These are phyloP conservation scores for Coemansia sp. DNA, from an alignment of 192 early-diverging fungal genomes.

Conservation along the genomic window DNA sequence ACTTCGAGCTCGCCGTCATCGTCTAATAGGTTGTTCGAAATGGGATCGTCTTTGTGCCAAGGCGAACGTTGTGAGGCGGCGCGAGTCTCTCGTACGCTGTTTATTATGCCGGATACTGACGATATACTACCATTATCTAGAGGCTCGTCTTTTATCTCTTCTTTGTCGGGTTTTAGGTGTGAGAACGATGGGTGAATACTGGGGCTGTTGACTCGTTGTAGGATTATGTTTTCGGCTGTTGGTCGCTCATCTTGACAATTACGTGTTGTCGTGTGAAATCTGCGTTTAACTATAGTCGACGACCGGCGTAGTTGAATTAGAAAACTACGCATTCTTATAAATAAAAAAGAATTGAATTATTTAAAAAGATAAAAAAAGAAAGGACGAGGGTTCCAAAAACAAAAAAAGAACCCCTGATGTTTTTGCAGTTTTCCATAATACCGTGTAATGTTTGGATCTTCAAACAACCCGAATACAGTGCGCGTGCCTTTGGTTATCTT, in stretches of 20 bases:
- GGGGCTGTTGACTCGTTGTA: constrained; percentile 48
- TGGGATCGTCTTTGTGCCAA: not conserved
- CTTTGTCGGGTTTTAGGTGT: constrained; percentile 10
- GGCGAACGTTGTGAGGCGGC: constrained; percentile 19
- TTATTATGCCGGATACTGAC: constrained; percentile 43
- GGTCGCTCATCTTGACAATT: constrained; percentile 10
- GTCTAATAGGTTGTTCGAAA: not conserved
- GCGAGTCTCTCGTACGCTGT: constrained; percentile 34
- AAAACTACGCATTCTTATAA: constrained; percentile 17
- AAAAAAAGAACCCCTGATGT: too few relatives aligned
- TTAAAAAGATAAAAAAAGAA: not conserved
- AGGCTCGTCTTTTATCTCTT: not conserved
- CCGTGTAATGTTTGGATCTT: too few relatives aligned
- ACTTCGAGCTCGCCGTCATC: not conserved
- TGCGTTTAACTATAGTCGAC: not conserved
- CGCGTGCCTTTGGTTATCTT: too few relatives aligned
- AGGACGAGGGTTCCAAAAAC: not conserved
- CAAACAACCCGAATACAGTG: too few relatives aligned
- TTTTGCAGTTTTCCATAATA: too few relatives aligned
- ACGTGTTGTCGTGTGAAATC: not conserved
- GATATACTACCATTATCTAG: not conserved
- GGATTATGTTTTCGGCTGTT: constrained; percentile 52
- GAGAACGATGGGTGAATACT: constrained; percentile 14
- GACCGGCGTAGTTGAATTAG: not conserved
- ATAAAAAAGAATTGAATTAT: not conserved